phyloP scores from a whole-genome alignment of 2,329 filamentous ascomycete species.

The Pseudocercospora crystallina region DNA sequence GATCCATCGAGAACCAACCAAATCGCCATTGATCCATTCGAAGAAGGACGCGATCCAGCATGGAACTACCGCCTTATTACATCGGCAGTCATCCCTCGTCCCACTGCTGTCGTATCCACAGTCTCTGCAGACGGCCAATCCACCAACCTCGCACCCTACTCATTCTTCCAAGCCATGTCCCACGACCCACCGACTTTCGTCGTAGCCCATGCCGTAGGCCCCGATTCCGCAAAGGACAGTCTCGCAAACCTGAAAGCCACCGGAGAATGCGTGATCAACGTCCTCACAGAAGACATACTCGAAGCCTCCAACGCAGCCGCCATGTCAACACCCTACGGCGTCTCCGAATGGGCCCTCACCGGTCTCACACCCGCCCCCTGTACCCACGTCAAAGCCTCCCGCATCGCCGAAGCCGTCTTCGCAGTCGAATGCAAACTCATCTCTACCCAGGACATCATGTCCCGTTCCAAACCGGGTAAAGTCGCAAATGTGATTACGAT shows the following conservation, averaged over 20 bases:
- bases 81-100: conserved; percentile 49
- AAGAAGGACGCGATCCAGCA: conserved; percentile 60
- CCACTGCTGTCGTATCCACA: conserved; percentile 19
- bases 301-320: conserved; percentile 59
- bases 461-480: conserved; percentile 64
- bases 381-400: conserved; percentile 62
- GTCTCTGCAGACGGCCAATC: conserved; percentile 21
- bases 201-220: conserved; percentile 18
- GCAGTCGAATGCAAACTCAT: conserved; percentile 58
- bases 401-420: conserved; percentile 77
- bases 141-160: conserved; percentile 32
- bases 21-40: conserved; percentile 75
- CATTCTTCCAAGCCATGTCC: conserved; percentile 31
- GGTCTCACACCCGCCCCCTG: conserved; percentile 69
- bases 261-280: conserved; percentile 27
- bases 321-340: conserved; percentile 71
- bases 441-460: conserved; percentile 66
- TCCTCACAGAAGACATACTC: conserved; percentile 23
- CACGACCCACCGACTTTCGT: conserved; percentile 25
- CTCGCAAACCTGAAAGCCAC: conserved; percentile 26
- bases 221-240: conserved; percentile 22
- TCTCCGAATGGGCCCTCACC: conserved; percentile 72
- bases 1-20: conserved; percentile 56
- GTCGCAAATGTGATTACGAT: conserved; percentile 57
- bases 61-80: conserved; percentile 91